Evolutionary conservation across 345 rosid species (phyloP).

Genomic region (Anacardium occidentale): DNA sequence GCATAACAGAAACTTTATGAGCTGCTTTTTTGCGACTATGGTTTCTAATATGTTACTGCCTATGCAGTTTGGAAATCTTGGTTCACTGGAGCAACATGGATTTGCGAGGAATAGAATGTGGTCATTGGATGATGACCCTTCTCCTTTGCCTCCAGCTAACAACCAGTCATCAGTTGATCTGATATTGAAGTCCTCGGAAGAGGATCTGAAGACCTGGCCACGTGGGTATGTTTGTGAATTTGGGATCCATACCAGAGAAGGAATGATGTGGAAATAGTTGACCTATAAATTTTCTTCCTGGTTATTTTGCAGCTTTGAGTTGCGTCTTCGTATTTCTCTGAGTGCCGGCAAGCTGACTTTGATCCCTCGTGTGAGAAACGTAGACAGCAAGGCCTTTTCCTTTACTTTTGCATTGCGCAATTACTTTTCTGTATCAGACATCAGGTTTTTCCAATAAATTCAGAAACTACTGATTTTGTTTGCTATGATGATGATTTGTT

Average conservation of each 20-base stretch:
- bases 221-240: conserved; percentile 52
- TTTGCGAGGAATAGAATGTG: conserved; percentile 82
- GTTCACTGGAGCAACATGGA: conserved; percentile 81
- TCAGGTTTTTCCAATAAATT: conserved; percentile 53
- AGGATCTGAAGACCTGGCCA: conserved; percentile 81
- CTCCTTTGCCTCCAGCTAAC: conserved; percentile 73
- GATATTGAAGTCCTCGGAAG: conserved; percentile 70
- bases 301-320: conserved; percentile 70
- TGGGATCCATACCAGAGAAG: conserved; percentile 9
- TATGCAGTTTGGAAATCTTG: conserved; percentile 75
- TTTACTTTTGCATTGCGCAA: conserved; percentile 71
- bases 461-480: conserved; percentile 8
- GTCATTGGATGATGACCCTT: conserved; percentile 75
- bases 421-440: conserved; percentile 84
- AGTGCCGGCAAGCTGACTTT: conserved; percentile 76
- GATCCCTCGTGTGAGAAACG: conserved; percentile 93
- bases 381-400: conserved; percentile 74
- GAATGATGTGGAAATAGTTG: neutral
- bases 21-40: conserved; percentile 3
- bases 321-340: conserved; percentile 77
- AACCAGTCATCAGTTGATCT: conserved; percentile 77
- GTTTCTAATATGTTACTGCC: conserved; percentile 20
- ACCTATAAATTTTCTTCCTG: conserved; percentile 10
- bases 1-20: conserved; percentile 3
- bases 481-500: conserved; percentile 14